A percentile compares a stretch with the other conserved stretches of the same genome.
Conservation (phyloP, 208 protist genomes). For the Leptomonas seymouri region DNA sequence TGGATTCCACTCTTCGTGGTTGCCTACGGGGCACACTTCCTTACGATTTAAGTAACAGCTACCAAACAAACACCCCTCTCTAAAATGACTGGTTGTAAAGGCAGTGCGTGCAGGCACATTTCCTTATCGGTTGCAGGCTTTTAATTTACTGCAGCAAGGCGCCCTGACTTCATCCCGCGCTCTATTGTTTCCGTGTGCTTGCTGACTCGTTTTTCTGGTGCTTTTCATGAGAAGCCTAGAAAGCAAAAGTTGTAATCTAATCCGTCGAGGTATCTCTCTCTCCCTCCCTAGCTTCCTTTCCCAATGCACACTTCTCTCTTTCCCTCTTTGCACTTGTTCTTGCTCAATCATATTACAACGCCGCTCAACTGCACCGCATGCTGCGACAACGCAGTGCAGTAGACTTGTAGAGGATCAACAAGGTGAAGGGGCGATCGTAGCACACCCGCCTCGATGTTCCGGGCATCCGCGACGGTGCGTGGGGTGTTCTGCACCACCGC, state of each 20-base stretch:
- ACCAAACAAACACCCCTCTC: too few species aligned
- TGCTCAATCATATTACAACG: too few species aligned
- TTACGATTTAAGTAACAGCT: too few species aligned
- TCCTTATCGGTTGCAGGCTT: neutral
- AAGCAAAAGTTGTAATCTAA: neutral
- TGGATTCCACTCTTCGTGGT: neutral
- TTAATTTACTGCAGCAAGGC: neutral
- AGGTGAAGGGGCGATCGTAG: neutral
- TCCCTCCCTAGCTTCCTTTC: neutral
- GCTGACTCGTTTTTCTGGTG: too few species aligned
- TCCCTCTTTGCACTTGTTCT: neutral
- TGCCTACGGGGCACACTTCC: too few species aligned
- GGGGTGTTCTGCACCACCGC: conserved; percentile 22
- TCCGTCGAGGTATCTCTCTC: neutral
- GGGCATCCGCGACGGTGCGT: conserved; percentile 1
- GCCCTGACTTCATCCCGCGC: too few species aligned
- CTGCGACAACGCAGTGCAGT: neutral
- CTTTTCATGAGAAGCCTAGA: too few species aligned
- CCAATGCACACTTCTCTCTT: neutral
- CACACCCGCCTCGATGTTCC: conserved; percentile 17
- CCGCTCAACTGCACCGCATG: too few species aligned
- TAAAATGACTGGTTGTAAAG: too few species aligned
- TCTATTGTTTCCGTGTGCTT: too few species aligned
- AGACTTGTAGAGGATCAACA: neutral
- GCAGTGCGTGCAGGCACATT: neutral